Conservation (phyloP, 2,329 filamentous ascomycete genomes). For the Aspergillus pseudonomiae region DNA sequence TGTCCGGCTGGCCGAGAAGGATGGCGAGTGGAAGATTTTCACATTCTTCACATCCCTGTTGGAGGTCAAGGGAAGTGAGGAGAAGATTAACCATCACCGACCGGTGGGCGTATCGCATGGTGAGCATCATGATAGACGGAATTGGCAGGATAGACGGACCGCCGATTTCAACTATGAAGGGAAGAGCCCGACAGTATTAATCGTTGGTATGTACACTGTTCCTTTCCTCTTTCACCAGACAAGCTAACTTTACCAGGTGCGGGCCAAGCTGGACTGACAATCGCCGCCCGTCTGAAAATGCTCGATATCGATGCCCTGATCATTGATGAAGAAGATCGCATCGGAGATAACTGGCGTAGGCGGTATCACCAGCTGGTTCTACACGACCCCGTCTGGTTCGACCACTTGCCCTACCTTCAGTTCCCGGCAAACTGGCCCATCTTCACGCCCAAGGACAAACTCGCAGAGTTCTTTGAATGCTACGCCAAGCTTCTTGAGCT, state of each 20-base stretch:
- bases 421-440: slow-evolving; percentile 70
- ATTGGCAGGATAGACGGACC: slow-evolving; percentile 61
- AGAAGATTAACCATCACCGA: slow-evolving; percentile 51
- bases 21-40: slow-evolving; percentile 62
- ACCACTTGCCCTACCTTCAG: slow-evolving; percentile 62
- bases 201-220: slow-evolving; percentile 54
- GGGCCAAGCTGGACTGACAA: slow-evolving; percentile 63
- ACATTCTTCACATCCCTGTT: slow-evolving; percentile 64
- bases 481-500: slow-evolving; percentile 69
- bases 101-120: slow-evolving; percentile 62
- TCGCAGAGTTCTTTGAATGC: slow-evolving; percentile 68
- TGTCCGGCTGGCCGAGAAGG: slow-evolving; percentile 51
- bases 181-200: slow-evolving; percentile 61
- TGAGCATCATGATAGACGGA: slow-evolving; percentile 54
- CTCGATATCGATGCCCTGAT: slow-evolving; percentile 59
- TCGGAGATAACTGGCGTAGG: slow-evolving; percentile 68
- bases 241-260: slow-evolving; percentile 47
- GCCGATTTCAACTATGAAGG: slow-evolving; percentile 54
- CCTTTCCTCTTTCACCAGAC: neutral
- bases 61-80: slow-evolving; percentile 58
- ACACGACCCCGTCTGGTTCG: slow-evolving; percentile 65
- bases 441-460: slow-evolving; percentile 73
- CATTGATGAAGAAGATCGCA: slow-evolving; percentile 60
- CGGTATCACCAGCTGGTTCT: slow-evolving; percentile 68
- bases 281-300: slow-evolving; percentile 62